Base-by-base conservation (phyloP, 768 basidiomycete species). In the Infundibulicybe gibba region DNA sequence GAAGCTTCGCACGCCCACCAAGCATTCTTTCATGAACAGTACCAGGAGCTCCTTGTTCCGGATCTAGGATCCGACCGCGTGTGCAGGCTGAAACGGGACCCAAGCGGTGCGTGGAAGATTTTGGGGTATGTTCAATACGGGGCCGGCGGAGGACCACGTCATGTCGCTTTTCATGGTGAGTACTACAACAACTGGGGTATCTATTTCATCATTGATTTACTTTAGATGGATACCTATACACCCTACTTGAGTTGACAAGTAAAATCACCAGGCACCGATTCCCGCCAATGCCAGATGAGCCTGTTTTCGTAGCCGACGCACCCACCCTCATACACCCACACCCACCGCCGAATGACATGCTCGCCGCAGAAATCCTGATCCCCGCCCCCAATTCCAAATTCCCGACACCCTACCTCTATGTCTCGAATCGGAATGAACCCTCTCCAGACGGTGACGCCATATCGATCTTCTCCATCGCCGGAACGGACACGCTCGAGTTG, bases 1-100 rank as follows among this genome's bases (percentile, higher is more conserved):
- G 77, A 81, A 46, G 63, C 68, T 5, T 74, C 89, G 3, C 92
- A 94, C 58, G 86, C 88, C 0, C 91, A 93, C 65, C 86, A 92
- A 56, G 79, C 83, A 31, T 56, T 75, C 47, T 56, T 81, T 12
- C 73, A 78, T 34, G 62, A 72, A 25, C 62, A 68, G 14, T 68
- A 72, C 41, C 57, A 69, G 20, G 85, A 88, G 52, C 64, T 92
- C 11, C 72, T 90, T 38, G 72, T 90, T 1, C 81, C 87, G 1
- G 89, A 93, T 61, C 69, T 94, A 5, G 90, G 90, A 3, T 72
- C 78, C 2, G 91, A 93, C 60, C 72, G 72, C 44, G 75, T 90
- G 13, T 81, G 77, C 65, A 68, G 77, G 46, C 68, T 85, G 49
- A 67, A 64, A 53, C 74, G 78, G 58, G 61, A 56, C 8, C 31